Evolutionary conservation across 192 early-diverging fungal genomes (phyloP), one percentile per base, ranked within the genome.

Genomic region (Coemansia sp.): DNA sequence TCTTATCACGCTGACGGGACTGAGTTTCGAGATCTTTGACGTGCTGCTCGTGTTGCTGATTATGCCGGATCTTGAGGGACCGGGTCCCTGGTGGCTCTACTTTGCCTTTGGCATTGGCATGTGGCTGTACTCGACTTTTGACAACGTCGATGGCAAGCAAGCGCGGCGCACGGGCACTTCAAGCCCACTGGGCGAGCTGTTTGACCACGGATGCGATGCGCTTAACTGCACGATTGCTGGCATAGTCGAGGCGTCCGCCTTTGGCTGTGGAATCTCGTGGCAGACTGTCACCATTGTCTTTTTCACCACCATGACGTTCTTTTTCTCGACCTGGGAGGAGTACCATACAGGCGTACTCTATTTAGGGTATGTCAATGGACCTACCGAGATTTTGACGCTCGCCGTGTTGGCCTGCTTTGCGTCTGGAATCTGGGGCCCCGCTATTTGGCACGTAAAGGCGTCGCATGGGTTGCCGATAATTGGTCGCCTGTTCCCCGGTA

Each of bases 71-170:
- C 82, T 92, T 49, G 86, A 79, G 41, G 88, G 88, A 1, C 90
- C 91, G 7, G 91, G 87, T 20, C 91, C 93, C 16, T 59, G 79
- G 49, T 94, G 92, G 92, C 66, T 94, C n/a, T 85, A 81, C 63
- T 88, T 85, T 71, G 92, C 90, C 76, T 93, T 90, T 82, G 87
- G 91, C 2, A 82, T 89, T 34, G 91, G 93, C 51, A 79, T 95
- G 70, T 95, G 93, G 93, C 80, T 95, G 59, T 95, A 95, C 71
- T 93, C 92, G 66, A 95, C 93, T 60, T 94, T 95, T 86, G 93
- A 95, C 72, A 95, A 95, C 63, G 92, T 95, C 15, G 93, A 95
- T 73, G 93, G 93, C 44, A 90, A 90, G 73, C 93, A 95, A 81
- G 93, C 93, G 31, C 85, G 93, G 62, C 84, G 93, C 38, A 95